A percentile compares a stretch with the other conserved stretches of the same genome.
These are phyloP conservation scores for Pseudogymnoascus sp. DNA, from an alignment of 2,329 filamentous ascomycete species.

Conservation along the genomic window DNA sequence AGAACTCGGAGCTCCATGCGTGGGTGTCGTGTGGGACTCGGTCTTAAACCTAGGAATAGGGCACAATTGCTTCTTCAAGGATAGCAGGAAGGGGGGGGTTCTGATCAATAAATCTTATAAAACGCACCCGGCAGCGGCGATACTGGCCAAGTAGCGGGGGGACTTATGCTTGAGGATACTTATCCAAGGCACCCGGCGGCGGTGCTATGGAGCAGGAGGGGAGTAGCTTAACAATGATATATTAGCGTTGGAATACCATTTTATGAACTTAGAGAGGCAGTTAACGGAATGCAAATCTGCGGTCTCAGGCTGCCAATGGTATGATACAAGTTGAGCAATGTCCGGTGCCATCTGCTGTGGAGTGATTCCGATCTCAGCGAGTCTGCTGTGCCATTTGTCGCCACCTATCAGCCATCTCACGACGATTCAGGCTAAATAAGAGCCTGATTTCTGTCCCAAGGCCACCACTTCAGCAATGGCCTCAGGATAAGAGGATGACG, in stretches of 20 bases:
- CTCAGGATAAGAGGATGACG: not conserved
- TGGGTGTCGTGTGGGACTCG: not conserved
- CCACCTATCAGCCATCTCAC: not conserved
- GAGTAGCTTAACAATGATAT: not conserved
- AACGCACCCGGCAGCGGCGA: not conserved
- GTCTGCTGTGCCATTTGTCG: not conserved
- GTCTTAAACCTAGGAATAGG: not conserved
- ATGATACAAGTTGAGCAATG: not conserved
- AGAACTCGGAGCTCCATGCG: not conserved
- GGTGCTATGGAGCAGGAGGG: not conserved
- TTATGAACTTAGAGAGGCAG: not conserved
- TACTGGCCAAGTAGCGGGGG: not conserved
- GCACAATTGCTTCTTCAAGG: not conserved
- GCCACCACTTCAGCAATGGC: not conserved
- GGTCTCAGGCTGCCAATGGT: not conserved
- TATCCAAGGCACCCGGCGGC: not conserved
- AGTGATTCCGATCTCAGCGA: not conserved
- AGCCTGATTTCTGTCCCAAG: not conserved
- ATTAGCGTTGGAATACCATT: not conserved
- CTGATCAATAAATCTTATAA: not conserved
- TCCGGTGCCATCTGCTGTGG: not conserved
- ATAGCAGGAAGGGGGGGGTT: not conserved
- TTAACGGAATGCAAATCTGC: not conserved
- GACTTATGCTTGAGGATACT: not conserved
- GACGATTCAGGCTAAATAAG: not conserved